phyloP scores from a whole-genome alignment of 1,284 basidiomycete genomes.

The Volvariella surrecta region DNA sequence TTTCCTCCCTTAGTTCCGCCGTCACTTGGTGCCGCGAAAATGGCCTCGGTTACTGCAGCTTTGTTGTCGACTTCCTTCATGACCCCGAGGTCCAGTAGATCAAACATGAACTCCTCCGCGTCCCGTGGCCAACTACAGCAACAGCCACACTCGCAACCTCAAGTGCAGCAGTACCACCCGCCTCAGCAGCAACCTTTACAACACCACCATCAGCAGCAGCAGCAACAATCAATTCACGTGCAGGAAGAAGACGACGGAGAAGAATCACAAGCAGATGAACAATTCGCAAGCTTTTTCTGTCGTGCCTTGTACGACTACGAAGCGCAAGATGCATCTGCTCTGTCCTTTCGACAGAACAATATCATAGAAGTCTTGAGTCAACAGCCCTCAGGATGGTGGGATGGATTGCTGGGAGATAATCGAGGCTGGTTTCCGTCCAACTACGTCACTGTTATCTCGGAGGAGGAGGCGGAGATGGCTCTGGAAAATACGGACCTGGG shows the following conservation, averaged over 20 bases:
- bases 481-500: slow-evolving; percentile 24
- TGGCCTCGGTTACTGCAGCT: slow-evolving; percentile 13
- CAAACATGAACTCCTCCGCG: slow-evolving; percentile 7
- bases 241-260: too few relatives aligned
- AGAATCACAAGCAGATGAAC: slow-evolving; percentile 32
- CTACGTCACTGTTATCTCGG: slow-evolving; percentile 77
- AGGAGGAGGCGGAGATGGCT: slow-evolving; percentile 69
- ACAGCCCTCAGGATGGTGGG: slow-evolving; percentile 97
- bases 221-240: too few relatives aligned
- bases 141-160: slow-evolving; percentile 7
- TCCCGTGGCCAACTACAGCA: slow-evolving; percentile 1
- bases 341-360: slow-evolving; percentile 83
- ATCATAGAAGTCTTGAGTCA: slow-evolving; percentile 92
- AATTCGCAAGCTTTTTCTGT: slow-evolving; percentile 75
- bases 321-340: slow-evolving; percentile 79
- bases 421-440: slow-evolving; percentile 99
- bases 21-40: background rate
- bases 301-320: slow-evolving; percentile 90
- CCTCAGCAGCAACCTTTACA: slow-evolving; percentile 13
- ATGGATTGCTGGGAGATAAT: slow-evolving; percentile 83
- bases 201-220: slow-evolving; percentile 13
- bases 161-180: slow-evolving; percentile 7
- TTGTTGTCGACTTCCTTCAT: slow-evolving; percentile 13
- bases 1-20: too few relatives aligned
- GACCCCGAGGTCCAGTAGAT: slow-evolving; percentile 3